Percentiles rank a stretch among this genome's conserved stretches.
Conservation (phyloP, 2,329 filamentous ascomycete species). For the Helotiales sp. region DNA sequence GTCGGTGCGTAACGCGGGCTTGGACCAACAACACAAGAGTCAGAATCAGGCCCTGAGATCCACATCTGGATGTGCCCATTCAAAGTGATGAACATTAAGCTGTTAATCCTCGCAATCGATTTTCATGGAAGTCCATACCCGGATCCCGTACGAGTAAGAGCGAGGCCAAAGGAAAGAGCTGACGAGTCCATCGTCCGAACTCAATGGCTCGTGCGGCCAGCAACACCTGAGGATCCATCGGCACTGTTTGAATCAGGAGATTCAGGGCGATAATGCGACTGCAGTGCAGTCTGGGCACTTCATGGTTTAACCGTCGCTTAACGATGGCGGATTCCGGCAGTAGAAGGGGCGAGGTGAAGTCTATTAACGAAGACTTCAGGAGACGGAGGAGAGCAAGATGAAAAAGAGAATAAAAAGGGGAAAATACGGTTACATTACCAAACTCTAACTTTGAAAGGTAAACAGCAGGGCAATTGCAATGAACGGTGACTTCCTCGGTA, state of each 20-base stretch:
- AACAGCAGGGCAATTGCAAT: background rate
- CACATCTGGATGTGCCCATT: too few relatives aligned
- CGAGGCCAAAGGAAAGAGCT: background rate
- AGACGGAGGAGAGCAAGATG: background rate
- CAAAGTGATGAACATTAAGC: background rate
- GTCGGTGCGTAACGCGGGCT: too few relatives aligned
- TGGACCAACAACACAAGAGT: too few relatives aligned
- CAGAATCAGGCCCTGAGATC: too few relatives aligned
- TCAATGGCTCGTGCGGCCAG: background rate
- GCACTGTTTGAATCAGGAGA: background rate
- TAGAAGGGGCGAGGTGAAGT: background rate
- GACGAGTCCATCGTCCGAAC: constrained; percentile 2
- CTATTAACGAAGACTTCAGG: background rate
- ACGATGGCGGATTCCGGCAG: background rate
- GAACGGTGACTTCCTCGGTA: background rate
- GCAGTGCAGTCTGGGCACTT: background rate
- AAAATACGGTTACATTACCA: too few relatives aligned
- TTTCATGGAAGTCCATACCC: background rate
- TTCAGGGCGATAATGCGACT: background rate
- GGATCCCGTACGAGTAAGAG: background rate
- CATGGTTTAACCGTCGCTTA: background rate
- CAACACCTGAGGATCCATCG: background rate
- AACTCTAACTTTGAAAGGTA: too few relatives aligned
- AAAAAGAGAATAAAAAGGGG: too few relatives aligned
- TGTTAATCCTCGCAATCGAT: background rate